Percentiles rank a stretch among this genome's conserved stretches.
phyloP scores from a whole-genome alignment of 495 filamentous ascomycete genomes.

The Neurospora discreta region DNA sequence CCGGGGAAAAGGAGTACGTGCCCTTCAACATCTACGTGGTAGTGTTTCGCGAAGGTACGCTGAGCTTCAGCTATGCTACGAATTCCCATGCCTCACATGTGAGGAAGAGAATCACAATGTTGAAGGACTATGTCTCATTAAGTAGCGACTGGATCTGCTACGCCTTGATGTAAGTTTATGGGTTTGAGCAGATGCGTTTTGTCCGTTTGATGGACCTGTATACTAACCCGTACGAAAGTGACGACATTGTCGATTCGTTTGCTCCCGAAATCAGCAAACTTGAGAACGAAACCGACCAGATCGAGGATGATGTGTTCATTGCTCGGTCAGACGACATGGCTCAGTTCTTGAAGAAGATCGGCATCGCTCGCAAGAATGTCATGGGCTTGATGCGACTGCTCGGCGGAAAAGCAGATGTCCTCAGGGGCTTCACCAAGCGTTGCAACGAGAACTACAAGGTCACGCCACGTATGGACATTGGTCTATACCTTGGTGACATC shows the following conservation, averaged over 20 bases:
- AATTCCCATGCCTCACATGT: slow-evolving; percentile 81
- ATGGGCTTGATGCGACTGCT: slow-evolving; percentile 87
- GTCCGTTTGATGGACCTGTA: neutral
- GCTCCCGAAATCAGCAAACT: slow-evolving; percentile 78
- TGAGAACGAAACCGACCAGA: slow-evolving; percentile 78
- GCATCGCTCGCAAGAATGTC: slow-evolving; percentile 82
- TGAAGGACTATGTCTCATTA: slow-evolving; percentile 86
- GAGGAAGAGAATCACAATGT: slow-evolving; percentile 77
- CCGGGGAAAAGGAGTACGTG: slow-evolving; percentile 70
- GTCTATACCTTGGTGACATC: slow-evolving; percentile 89
- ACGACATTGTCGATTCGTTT: slow-evolving; percentile 95
- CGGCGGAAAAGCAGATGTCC: slow-evolving; percentile 93
- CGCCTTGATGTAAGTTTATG: slow-evolving; percentile 71
- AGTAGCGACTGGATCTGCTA: slow-evolving; percentile 99
- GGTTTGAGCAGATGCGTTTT: neutral
- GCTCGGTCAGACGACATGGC: slow-evolving; percentile 82
- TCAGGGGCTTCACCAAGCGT: slow-evolving; percentile 92
- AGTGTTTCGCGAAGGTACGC: slow-evolving; percentile 88
- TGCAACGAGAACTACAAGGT: slow-evolving; percentile 95
- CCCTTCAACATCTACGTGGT: slow-evolving; percentile 94
- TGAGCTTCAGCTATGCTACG: slow-evolving; percentile 83
- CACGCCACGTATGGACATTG: slow-evolving; percentile 89
- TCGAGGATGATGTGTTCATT: slow-evolving; percentile 90
- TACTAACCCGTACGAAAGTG: slow-evolving; percentile 38
- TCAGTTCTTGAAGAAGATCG: slow-evolving; percentile 74